Base-by-base conservation (phyloP, 2,329 filamentous ascomycete species). In the Paracamarosporium sp. region DNA sequence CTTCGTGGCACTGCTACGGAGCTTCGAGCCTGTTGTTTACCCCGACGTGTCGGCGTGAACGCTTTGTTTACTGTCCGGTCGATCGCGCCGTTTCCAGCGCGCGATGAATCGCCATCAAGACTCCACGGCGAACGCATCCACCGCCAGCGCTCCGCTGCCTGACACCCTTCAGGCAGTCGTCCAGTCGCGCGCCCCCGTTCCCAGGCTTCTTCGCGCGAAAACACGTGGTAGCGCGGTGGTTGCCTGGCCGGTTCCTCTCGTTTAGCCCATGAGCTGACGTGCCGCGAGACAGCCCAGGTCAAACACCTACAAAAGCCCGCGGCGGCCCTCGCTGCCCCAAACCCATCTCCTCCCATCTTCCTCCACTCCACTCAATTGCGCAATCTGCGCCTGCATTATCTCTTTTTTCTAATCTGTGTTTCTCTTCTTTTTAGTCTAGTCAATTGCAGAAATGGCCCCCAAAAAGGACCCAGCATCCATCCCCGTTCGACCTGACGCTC, bases 401-500 rank as follows among this genome's bases (percentile, higher is more conserved):
- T 35, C 17, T 3, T 25, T 41, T 15, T 22, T 48, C 30, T 27
- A 17, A 28, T 33, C 31, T 24, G 28, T 33, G 11, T 52, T 17
- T 9, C n/a, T 2, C n/a, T 43, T 6, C 20, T 31, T n/a, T 12
- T 24, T 12, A 38, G 15, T 13, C 6, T 1, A 7, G 2, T 7
- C 15, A 48, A 38, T 12, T 20, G 27, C 48, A 50, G 50, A 50
- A 25, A 66, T 66, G 61, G 56, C 63, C 40, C 63, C 63, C 40
- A 66, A 66, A 38, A 53, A 40, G 22, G 46, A 30, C 11, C 7
- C 62, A 22, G 44, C 55, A 7, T 24, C 60, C 30, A 61, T 64
- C 59, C 30, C 57, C 5, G 62, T 67, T 45, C 54, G 52, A 13
- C 55, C 54, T 25, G 53, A 62, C 43, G 62, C 58, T n/a, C 55